Percentiles rank a stretch among this genome's conserved stretches.
phyloP scores from a whole-genome alignment of 192 early-diverging fungal genomes.

The Coemansia sp. region DNA sequence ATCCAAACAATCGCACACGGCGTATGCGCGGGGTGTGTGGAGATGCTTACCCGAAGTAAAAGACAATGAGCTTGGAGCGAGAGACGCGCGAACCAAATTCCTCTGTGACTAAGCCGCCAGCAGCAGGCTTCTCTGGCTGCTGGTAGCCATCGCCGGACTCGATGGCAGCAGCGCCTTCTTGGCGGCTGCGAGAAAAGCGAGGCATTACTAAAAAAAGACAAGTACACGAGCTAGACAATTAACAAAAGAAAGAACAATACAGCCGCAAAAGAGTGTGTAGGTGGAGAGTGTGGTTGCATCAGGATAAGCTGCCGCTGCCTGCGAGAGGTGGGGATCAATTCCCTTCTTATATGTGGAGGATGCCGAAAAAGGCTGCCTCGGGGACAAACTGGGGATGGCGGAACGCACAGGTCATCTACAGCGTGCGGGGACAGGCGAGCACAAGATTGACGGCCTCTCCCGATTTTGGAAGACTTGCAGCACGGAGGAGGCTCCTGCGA shows the following conservation, averaged over 20 bases:
- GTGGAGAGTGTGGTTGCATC: not conserved
- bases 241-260: conserved; percentile 6
- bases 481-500: not conserved
- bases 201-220: conserved; percentile 6
- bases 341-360: not conserved
- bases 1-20: not conserved
- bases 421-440: not conserved
- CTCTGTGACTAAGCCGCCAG: conserved; percentile 21
- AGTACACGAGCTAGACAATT: conserved; percentile 14
- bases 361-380: not conserved
- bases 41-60: conserved; percentile 41
- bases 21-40: not conserved
- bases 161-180: not conserved
- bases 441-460: not conserved
- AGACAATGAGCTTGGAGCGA: conserved; percentile 30
- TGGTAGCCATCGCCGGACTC: not conserved
- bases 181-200: not conserved
- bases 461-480: not conserved
- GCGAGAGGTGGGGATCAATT: not conserved
- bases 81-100: conserved; percentile 24
- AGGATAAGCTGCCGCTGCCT: not conserved
- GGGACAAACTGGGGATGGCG: not conserved
- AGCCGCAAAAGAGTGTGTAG: not conserved
- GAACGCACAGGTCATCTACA: conserved; percentile 5
- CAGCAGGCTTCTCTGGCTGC: conserved; percentile 21